phyloP scores from a whole-genome alignment of 148 eudicot genomes.

The Dianthus caryophyllus region DNA sequence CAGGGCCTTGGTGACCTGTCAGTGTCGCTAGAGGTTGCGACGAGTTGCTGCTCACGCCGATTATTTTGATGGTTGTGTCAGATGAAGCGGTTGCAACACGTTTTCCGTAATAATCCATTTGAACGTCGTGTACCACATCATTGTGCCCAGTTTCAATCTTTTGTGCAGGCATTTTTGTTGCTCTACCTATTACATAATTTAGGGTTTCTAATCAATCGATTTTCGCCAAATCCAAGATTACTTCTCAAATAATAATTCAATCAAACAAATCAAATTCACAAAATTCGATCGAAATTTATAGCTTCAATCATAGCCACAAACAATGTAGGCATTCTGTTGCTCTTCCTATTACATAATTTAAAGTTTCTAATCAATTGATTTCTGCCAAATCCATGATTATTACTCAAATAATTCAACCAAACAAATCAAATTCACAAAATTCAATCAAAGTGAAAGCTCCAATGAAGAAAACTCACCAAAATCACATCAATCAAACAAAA shows the following conservation, averaged over 20 bases:
- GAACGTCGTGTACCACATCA: constrained; percentile 78
- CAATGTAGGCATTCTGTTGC: constrained; percentile 53
- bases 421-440: neutral
- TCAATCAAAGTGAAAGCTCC: neutral
- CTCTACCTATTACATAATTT: constrained; percentile 7
- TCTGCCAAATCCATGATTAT: neutral
- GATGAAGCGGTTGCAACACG: constrained; percentile 84
- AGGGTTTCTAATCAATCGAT: neutral
- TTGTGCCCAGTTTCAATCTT: constrained; percentile 80
- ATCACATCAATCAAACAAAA: neutral
- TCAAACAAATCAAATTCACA: neutral
- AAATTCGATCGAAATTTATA: neutral
- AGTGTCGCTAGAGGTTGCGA: constrained; percentile 72
- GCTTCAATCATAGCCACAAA: no score
- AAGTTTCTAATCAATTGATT: neutral
- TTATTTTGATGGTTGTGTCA: constrained; percentile 62
- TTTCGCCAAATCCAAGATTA: neutral
- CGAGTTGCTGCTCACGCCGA: constrained; percentile 48
- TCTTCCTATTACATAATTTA: constrained; percentile 2
- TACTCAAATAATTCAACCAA: constrained; percentile 4
- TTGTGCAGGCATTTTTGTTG: constrained; percentile 58
- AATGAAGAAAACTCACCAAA: neutral
- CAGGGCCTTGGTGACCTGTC: constrained; percentile 82
- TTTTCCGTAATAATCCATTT: constrained; percentile 92
- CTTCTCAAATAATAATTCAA: constrained; percentile 3